phyloP scores from a whole-genome alignment of 129 eudicot species.

The Pittosporum tobira region DNA sequence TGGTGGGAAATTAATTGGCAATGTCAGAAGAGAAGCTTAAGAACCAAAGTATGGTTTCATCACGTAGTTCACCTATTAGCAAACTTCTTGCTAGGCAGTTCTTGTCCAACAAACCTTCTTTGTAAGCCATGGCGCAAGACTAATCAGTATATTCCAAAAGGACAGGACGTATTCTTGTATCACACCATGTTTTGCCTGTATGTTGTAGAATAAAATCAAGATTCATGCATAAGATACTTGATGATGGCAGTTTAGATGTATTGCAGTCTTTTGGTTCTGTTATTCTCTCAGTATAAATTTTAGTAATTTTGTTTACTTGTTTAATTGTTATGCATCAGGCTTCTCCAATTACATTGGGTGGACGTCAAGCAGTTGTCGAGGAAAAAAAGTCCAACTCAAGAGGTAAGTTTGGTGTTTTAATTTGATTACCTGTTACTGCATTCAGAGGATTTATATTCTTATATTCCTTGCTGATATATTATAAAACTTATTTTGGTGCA shows the following conservation, averaged over 20 bases:
- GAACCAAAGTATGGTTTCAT: too few relatives aligned
- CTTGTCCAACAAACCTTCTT: too few relatives aligned
- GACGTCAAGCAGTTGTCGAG: constrained; percentile 58
- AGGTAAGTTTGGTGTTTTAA: constrained; percentile 36
- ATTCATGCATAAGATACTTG: neutral
- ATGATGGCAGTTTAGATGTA: too few relatives aligned
- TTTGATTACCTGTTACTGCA: too few relatives aligned
- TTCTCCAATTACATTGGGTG: constrained; percentile 53
- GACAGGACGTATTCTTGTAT: neutral
- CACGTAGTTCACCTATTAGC: neutral
- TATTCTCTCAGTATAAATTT: too few relatives aligned
- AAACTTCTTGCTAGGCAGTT: neutral
- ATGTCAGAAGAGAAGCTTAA: too few relatives aligned
- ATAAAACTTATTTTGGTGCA: constrained; percentile 5
- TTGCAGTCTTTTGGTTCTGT: too few relatives aligned
- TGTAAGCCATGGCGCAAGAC: neutral
- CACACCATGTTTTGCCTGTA: neutral
- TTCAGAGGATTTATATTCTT: neutral
- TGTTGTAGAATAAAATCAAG: neutral
- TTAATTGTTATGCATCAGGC: constrained; percentile 42
- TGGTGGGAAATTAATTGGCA: too few relatives aligned
- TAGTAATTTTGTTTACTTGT: neutral
- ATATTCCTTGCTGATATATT: too few relatives aligned
- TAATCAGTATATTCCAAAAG: neutral
- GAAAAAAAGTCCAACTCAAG: constrained; percentile 77